phyloP scores from a whole-genome alignment of 2,329 filamentous ascomycete species.

The Chrysoporthe cubensis region DNA sequence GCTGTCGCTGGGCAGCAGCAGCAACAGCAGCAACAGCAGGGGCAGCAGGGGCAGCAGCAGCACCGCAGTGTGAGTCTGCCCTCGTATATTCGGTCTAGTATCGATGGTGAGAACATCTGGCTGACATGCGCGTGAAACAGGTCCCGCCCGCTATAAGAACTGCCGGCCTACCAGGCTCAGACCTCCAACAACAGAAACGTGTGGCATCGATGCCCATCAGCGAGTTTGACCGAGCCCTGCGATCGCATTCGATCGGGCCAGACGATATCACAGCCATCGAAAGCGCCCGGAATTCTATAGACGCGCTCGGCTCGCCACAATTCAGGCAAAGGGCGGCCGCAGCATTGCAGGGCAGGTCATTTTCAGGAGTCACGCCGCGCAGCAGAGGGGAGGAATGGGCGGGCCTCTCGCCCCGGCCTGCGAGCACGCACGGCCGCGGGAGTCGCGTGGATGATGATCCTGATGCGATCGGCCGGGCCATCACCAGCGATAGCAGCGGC shows the following conservation, averaged over 20 bases:
- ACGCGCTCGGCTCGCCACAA: slow-evolving; percentile 39
- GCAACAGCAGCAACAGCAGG: slow-evolving; percentile 18
- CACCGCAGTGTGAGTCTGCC: slow-evolving; percentile 54
- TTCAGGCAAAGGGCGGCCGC: slow-evolving; percentile 47
- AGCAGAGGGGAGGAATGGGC: slow-evolving; percentile 50
- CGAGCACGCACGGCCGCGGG: slow-evolving; percentile 60
- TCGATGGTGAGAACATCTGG: neutral
- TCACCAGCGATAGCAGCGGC: slow-evolving; percentile 55
- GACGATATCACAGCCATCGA: slow-evolving; percentile 58
- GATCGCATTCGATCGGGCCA: slow-evolving; percentile 64
- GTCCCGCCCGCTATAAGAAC: slow-evolving; percentile 23
- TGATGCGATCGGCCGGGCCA: slow-evolving; percentile 63
- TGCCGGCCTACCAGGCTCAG: slow-evolving; percentile 24
- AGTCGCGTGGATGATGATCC: slow-evolving; percentile 49
- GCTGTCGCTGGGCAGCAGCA: slow-evolving; percentile 34
- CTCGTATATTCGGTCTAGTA: neutral
- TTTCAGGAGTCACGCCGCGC: slow-evolving; percentile 34
- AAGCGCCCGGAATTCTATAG: slow-evolving; percentile 58
- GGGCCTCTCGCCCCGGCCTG: slow-evolving; percentile 64
- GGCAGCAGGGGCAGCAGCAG: slow-evolving; percentile 33
- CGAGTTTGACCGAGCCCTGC: slow-evolving; percentile 62
- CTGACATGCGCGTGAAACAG: slow-evolving; percentile 15
- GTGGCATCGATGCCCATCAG: slow-evolving; percentile 63
- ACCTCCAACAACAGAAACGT: slow-evolving; percentile 50
- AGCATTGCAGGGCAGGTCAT: slow-evolving; percentile 39